These are phyloP conservation scores for Smittium culicis DNA, from an alignment of 371 early-diverging fungal genomes.

Conservation along the genomic window DNA sequence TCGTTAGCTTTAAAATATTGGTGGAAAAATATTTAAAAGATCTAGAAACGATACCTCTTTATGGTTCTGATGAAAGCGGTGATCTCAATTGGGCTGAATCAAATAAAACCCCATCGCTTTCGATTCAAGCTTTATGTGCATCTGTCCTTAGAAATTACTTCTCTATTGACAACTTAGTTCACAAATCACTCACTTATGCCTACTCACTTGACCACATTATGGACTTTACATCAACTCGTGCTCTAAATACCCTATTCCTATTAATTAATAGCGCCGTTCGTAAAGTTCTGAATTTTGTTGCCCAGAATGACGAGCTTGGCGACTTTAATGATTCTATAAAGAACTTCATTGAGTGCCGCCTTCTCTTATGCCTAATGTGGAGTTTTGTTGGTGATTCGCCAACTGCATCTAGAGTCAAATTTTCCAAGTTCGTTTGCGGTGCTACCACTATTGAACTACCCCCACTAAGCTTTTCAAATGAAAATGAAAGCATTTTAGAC, in stretches of 20 bases:
- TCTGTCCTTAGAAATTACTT: conserved; percentile 57
- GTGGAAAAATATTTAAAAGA: conserved; percentile 69
- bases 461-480: conserved; percentile 27
- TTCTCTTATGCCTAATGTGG: conserved; percentile 80
- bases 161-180: conserved; percentile 56
- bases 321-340: conserved; percentile 63
- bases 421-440: conserved; percentile 72
- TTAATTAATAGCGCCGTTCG: conserved; percentile 77
- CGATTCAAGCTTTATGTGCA: conserved; percentile 61
- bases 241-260: conserved; percentile 74
- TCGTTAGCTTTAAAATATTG: conserved; percentile 71
- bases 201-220: conserved; percentile 78
- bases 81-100: conserved; percentile 23
- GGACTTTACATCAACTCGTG: conserved; percentile 87
- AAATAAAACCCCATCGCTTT: conserved; percentile 40
- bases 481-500: conserved; percentile 56
- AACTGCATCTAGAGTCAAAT: conserved; percentile 50
- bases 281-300: conserved; percentile 75
- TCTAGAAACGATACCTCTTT: conserved; percentile 57
- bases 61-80: conserved; percentile 61
- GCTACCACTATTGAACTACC: conserved; percentile 74
- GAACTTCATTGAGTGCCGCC: conserved; percentile 61
- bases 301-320: conserved; percentile 82
- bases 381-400: conserved; percentile 88
- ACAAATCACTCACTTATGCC: conserved; percentile 54